Evolutionary conservation across 1,139 yeast species (phyloP).

Genomic region (Taphrina betulina): DNA sequence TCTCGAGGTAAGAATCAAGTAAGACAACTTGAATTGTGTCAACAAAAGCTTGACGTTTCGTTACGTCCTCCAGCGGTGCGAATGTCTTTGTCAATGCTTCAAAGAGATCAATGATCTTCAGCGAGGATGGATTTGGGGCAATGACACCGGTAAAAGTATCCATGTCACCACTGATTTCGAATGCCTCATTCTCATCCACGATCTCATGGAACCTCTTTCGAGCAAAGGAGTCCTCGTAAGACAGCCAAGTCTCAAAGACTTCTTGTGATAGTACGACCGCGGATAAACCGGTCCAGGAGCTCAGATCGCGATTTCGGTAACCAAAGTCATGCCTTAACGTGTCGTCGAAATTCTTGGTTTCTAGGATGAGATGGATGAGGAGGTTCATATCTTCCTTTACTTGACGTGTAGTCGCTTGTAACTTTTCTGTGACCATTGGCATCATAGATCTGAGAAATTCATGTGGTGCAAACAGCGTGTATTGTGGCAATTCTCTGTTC

Average conservation of each 20-base stretch:
- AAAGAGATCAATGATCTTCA: constrained; percentile 60
- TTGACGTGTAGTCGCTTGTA: constrained; percentile 46
- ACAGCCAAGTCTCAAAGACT: constrained; percentile 62
- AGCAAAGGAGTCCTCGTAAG: constrained; percentile 60
- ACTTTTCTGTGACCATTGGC: constrained; percentile 54
- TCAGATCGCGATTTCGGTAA: constrained; percentile 53
- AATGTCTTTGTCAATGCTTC: constrained; percentile 68
- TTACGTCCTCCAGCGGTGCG: constrained; percentile 56
- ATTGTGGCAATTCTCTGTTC: constrained; percentile 37
- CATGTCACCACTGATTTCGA: constrained; percentile 55
- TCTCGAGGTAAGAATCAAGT: constrained; percentile 59
- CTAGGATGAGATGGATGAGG: constrained; percentile 61
- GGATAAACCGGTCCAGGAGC: constrained; percentile 59
- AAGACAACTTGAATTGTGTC: constrained; percentile 67
- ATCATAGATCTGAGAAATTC: constrained; percentile 61
- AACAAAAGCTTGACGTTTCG: constrained; percentile 66
- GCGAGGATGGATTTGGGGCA: constrained; percentile 68
- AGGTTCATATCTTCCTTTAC: constrained; percentile 52
- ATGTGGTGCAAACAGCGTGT: constrained; percentile 44
- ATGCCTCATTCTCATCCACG: constrained; percentile 53
- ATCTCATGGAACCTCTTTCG: constrained; percentile 60
- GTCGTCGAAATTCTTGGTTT: constrained; percentile 61
- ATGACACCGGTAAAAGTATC: constrained; percentile 43
- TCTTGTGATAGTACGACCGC: constrained; percentile 54
- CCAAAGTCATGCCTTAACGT: constrained; percentile 55